Evolutionary conservation across 768 basidiomycete genomes (phyloP).

Genomic region (Trametopsis cervina): DNA sequence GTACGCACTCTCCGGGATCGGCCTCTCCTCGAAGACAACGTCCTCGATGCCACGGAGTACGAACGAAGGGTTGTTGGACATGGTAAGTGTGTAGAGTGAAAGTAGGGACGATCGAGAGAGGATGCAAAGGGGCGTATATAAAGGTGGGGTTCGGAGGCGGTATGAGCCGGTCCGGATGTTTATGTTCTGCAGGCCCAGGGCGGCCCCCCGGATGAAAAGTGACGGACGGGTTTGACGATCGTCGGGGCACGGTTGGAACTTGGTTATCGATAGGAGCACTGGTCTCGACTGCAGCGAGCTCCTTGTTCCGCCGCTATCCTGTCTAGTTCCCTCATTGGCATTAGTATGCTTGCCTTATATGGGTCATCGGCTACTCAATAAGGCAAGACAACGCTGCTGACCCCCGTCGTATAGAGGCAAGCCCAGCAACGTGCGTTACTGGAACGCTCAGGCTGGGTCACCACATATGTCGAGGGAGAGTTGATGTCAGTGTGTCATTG

Average conservation of each 20-base stretch:
- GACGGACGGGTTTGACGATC: slow-evolving; percentile 1
- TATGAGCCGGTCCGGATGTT: slow-evolving; percentile 3
- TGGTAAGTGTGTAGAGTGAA: slow-evolving; percentile 24
- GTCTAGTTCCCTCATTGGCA: too few relatives aligned
- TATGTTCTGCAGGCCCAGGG: too few relatives aligned
- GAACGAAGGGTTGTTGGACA: slow-evolving; percentile 76
- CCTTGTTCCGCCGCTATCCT: not conserved
- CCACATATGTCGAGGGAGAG: too few relatives aligned
- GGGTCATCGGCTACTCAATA: not conserved
- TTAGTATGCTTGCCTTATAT: not conserved
- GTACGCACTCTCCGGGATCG: slow-evolving; percentile 61
- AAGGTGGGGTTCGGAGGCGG: slow-evolving; percentile 1
- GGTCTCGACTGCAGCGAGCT: not conserved
- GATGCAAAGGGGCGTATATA: not conserved
- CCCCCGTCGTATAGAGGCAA: too few relatives aligned
- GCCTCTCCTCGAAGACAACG: slow-evolving; percentile 63
- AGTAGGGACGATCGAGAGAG: slow-evolving; percentile 4
- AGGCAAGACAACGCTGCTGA: too few relatives aligned
- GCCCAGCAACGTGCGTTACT: too few relatives aligned
- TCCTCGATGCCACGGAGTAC: slow-evolving; percentile 65
- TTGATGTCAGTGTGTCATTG: too few relatives aligned
- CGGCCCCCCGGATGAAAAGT: too few relatives aligned
- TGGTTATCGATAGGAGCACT: slow-evolving; percentile 8
- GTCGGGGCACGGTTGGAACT: slow-evolving; percentile 7
- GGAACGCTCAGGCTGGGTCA: too few relatives aligned